Base-by-base conservation (phyloP, 2,329 filamentous ascomycete genomes). In the Penicillium sp. region DNA sequence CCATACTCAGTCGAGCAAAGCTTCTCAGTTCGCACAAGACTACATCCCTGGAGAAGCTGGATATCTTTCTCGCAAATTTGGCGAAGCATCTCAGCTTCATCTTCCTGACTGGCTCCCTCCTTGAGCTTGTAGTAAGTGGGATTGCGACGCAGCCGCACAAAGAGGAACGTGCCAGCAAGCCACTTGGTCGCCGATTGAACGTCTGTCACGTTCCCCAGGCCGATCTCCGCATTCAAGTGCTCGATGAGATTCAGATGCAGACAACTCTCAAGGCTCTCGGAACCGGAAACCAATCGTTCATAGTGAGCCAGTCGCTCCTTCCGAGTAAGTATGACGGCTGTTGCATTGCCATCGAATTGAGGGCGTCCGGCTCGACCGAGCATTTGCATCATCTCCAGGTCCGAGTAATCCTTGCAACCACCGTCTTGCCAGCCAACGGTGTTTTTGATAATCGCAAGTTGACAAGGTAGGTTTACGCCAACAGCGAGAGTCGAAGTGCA, bases 351-450 rank as follows among this genome's bases (percentile, higher is more conserved):
- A 66, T 94, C 92, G 62, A 93, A 96, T 69, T 96, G 92, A 6
- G 92, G 91, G 19, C 91, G 82, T 1, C 92, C 91, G 52, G 91
- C 91, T 62, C 91, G 86, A 6, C 91, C 91, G 50, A 96, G 83
- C 91, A 96, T 96, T 68, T 96, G 91, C 88, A 94, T 94, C 61
- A 94, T 84, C 65, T 96, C 91, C 5, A 96, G 79, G 70, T 95
- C 91, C 0, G 90, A 87, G 65, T 92, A 92, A 70, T 95, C 90
- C 56, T 87, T 84, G 39, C 85, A 81, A 6, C 82, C 75, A 35
- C 76, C 80, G 57, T 86, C 83, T 57, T 85, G 84, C 74, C 86
- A 93, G 0, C 82, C 80, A 3, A 87, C 82, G 0, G 91, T 96
- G 22, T 90, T 90, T 72, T 96, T 96, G 56, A 96, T 84, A 10